Evolutionary conservation across 2,329 filamentous ascomycete genomes (phyloP).

Genomic region (Penicillium hordei): DNA sequence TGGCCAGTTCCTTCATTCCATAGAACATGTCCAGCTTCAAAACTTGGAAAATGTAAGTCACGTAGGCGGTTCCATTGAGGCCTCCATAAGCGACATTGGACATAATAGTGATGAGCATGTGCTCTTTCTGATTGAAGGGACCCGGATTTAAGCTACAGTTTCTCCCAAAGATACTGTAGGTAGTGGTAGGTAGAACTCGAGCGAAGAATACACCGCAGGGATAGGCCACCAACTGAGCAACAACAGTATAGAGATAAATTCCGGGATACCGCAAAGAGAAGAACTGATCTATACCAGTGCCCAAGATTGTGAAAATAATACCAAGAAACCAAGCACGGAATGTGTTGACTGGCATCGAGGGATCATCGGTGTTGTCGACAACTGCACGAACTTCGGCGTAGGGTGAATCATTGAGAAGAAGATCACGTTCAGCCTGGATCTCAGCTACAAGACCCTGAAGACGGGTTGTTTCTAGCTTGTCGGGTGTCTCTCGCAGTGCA

Average conservation of each 20-base stretch:
- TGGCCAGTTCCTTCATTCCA: slow-evolving; percentile 3
- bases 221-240: slow-evolving; percentile 47
- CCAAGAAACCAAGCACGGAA: slow-evolving; percentile 47
- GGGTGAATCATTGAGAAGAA: slow-evolving; percentile 20
- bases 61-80: slow-evolving; percentile 8
- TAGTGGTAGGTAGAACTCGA: slow-evolving; percentile 41
- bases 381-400: slow-evolving; percentile 32
- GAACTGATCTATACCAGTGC: slow-evolving; percentile 49
- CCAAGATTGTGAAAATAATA: slow-evolving; percentile 17
- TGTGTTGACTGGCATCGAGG: slow-evolving; percentile 29
- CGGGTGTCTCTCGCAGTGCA: not conserved
- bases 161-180: slow-evolving; percentile 17
- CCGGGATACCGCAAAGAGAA: slow-evolving; percentile 48
- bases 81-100: slow-evolving; percentile 47
- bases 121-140: slow-evolving; percentile 50
- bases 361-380: slow-evolving; percentile 30
- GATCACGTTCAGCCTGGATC: not conserved
- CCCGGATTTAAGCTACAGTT: slow-evolving; percentile 42
- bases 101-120: slow-evolving; percentile 50
- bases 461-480: not conserved
- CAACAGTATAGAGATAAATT: slow-evolving; percentile 46
- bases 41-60: slow-evolving; percentile 11
- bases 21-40: slow-evolving; percentile 13
- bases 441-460: not conserved
- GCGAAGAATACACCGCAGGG: slow-evolving; percentile 44